Percentiles rank a stretch among this genome's conserved stretches.
Evolutionary conservation across 2,329 filamentous ascomycete genomes (phyloP).

Genomic region (Penicillium aurantiogriseum): DNA sequence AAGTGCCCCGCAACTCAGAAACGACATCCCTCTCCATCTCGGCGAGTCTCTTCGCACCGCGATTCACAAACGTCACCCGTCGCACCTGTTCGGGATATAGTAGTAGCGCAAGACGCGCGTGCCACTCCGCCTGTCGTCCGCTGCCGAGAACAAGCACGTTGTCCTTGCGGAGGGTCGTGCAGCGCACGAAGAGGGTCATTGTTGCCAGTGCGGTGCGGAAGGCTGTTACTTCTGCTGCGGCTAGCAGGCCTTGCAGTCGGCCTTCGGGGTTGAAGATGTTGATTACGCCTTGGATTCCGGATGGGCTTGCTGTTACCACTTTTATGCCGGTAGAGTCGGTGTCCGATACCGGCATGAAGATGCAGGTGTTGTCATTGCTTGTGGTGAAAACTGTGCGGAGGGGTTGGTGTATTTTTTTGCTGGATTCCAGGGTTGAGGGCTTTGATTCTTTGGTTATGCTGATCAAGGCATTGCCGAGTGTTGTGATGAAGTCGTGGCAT

Average conservation of each 20-base stretch:
- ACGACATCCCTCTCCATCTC: slow-evolving; percentile 36
- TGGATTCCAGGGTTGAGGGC: slow-evolving; percentile 22
- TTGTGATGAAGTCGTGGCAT: slow-evolving; percentile 37
- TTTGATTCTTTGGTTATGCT: slow-evolving; percentile 32
- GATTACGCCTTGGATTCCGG: slow-evolving; percentile 62
- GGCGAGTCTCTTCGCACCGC: slow-evolving; percentile 59
- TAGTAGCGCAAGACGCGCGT: slow-evolving; percentile 53
- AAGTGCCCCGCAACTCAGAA: slow-evolving; percentile 33
- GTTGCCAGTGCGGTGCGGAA: slow-evolving; percentile 76
- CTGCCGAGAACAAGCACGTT: slow-evolving; percentile 50
- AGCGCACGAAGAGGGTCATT: slow-evolving; percentile 61
- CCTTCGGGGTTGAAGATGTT: slow-evolving; percentile 66
- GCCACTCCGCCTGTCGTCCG: slow-evolving; percentile 52
- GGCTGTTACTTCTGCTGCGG: slow-evolving; percentile 72
- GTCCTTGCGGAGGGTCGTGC: slow-evolving; percentile 25
- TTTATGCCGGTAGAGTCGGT: slow-evolving; percentile 67
- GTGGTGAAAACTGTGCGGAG: slow-evolving; percentile 44
- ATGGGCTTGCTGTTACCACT: slow-evolving; percentile 58
- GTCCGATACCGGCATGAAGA: slow-evolving; percentile 73
- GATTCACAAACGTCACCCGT: slow-evolving; percentile 76
- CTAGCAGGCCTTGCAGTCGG: slow-evolving; percentile 64
- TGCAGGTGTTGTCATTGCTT: slow-evolving; percentile 52
- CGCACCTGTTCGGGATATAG: slow-evolving; percentile 45
- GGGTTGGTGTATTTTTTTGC: slow-evolving; percentile 44
- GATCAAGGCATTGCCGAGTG: slow-evolving; percentile 37